Conservation (phyloP, 768 basidiomycete genomes). For the Omphalotus guepiniiformis region DNA sequence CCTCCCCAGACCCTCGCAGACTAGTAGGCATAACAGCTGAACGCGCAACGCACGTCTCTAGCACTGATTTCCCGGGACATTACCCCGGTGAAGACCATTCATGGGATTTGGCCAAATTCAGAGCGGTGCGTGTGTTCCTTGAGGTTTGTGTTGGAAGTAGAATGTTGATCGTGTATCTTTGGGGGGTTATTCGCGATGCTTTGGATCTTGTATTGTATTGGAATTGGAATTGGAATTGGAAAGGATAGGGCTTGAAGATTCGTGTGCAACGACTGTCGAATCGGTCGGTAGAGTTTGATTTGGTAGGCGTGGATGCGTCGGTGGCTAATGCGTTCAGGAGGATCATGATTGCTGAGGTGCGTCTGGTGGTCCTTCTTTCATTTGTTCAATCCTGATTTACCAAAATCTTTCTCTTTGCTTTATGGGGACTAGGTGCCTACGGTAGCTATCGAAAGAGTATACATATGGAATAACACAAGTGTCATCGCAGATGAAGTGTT, state of each 20-base stretch:
- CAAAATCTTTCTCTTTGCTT: constrained; percentile 4
- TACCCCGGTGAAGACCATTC: constrained; percentile 80
- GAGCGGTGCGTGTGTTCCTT: constrained; percentile 76
- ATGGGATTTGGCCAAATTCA: constrained; percentile 77
- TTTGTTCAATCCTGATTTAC: neutral
- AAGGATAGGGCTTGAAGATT: constrained; percentile 66
- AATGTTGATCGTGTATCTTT: too few relatives aligned
- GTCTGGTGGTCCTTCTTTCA: constrained; percentile 17
- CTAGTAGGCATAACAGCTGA: constrained; percentile 71
- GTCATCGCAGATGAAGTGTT: constrained; percentile 94
- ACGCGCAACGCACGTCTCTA: constrained; percentile 75
- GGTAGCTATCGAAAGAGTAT: constrained; percentile 86
- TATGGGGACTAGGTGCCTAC: constrained; percentile 75
- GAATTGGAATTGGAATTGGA: neutral
- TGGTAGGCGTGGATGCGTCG: constrained; percentile 92
- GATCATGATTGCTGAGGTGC: constrained; percentile 90
- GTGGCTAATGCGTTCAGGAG: constrained; percentile 93
- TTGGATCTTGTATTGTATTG: neutral
- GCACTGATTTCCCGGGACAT: constrained; percentile 88
- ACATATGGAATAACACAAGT: constrained; percentile 91
- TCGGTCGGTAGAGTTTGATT: constrained; percentile 87
- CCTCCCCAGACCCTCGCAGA: constrained; percentile 40
- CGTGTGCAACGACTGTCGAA: constrained; percentile 77
- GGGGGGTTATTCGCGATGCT: too few relatives aligned
- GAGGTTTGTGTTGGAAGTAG: too few relatives aligned